Evolutionary conservation across 2,329 filamentous ascomycete genomes (phyloP), one percentile per base, ranked within the genome.

Genomic region (Botrytis porri): DNA sequence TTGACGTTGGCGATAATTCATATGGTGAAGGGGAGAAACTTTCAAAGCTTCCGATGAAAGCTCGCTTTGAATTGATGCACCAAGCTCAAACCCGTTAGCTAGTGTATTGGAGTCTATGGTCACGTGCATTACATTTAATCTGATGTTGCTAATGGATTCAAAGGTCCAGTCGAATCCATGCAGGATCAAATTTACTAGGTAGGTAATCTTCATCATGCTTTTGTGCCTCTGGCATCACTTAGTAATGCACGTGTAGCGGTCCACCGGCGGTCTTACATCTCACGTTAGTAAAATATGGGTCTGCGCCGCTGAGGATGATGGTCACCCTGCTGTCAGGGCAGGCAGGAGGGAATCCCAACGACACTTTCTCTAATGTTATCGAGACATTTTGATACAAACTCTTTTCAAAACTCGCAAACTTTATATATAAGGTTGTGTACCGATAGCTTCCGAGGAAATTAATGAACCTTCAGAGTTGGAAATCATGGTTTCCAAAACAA

Each of bases 81-180:
- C 18, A 67, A 41, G 1, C 48, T 41, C 18, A 29, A 51, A 9
- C 7, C 7, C 18, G 16, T 22, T 39, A 54, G 48, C 25, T 57
- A n/a, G n/a, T 2, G 0, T 6, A 35, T 14, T 0, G 7, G 2
- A 0, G 2, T 3, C 8, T 8, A 0, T 14, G 0, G 18, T 43
- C 41, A 45, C 41, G 62, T 64, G 39, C 0, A 16, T 4, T 0
- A 7, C 0, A 1, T 14, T 5, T 54, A 7, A 8, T 54, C 12
- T 16, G 48, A 7, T 54, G 2, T n/a, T n/a, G n/a, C n/a, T n/a
- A n/a, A n/a, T n/a, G n/a, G n/a, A n/a, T n/a, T n/a, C n/a, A n/a
- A n/a, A n/a, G n/a, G n/a, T n/a, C n/a, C n/a, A 9, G 14, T 57
- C 14, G 2, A 18, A 29, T 57, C 25, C 8, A 5, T 8, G 18